Conservation (phyloP, 2,329 filamentous ascomycete species). For the Colletotrichum chrysophilum region DNA sequence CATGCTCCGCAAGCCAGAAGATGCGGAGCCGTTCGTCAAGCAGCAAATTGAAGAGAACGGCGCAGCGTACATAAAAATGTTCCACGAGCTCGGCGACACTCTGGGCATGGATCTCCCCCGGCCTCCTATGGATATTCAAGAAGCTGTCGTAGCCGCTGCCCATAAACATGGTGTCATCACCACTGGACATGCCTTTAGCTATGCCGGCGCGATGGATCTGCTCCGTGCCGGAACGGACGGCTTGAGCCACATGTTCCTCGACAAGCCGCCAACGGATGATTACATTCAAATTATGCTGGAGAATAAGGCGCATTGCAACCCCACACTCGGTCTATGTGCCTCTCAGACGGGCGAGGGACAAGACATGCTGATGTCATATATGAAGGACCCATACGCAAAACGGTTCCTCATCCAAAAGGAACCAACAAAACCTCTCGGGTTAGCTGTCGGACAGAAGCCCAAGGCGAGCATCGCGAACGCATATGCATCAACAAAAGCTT, state of each 20-base stretch:
- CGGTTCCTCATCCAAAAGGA: background rate
- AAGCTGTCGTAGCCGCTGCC: slow-evolving; percentile 43
- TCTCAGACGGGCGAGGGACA: slow-evolving; percentile 28
- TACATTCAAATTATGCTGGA: slow-evolving; percentile 27
- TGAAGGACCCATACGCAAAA: slow-evolving; percentile 14
- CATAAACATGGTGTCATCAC: slow-evolving; percentile 29
- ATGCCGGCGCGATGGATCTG: slow-evolving; percentile 31
- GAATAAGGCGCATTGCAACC: slow-evolving; percentile 27
- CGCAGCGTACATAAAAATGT: slow-evolving; percentile 55
- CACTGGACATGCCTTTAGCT: slow-evolving; percentile 30
- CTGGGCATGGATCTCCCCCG: slow-evolving; percentile 41
- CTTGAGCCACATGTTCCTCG: slow-evolving; percentile 34
- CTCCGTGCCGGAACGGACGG: slow-evolving; percentile 32
- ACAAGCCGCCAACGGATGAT: slow-evolving; percentile 27
- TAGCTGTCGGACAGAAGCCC: background rate
- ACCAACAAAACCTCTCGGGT: background rate
- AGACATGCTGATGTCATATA: slow-evolving; percentile 22
- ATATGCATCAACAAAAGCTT: slow-evolving; percentile 15
- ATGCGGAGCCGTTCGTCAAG: slow-evolving; percentile 45
- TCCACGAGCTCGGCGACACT: slow-evolving; percentile 51
- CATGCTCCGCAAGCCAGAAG: slow-evolving; percentile 37
- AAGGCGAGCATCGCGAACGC: slow-evolving; percentile 16
- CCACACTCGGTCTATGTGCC: slow-evolving; percentile 25
- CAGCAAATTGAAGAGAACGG: slow-evolving; percentile 34
- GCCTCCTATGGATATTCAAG: slow-evolving; percentile 48